Evolutionary conservation across 176 grass and related monocot genomes (phyloP), one percentile per base, ranked within the genome.

Genomic region (Cenchrus fungigraminus): DNA sequence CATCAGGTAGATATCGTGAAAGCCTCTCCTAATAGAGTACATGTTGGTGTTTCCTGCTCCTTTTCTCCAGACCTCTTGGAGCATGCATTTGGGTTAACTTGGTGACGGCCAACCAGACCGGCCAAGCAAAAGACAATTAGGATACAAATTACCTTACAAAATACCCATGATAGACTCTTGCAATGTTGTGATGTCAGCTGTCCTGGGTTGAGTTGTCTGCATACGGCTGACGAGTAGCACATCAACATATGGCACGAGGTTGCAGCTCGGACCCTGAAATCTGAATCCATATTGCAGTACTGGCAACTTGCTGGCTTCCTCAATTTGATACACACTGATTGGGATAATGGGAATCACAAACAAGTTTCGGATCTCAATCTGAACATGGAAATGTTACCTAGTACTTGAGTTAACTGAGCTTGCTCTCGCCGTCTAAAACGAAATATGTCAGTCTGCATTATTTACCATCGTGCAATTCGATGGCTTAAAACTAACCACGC

Each of bases 241-340:
- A 70, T 52, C 62, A 65, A 80, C 63, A 82, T 6, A 77, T 78
- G 73, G 65, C 80, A 56, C 43, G 0, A 78, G 16, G 15, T 20
- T 5, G 5, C 4, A 15, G n/a, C 16, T 6, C 17, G 31, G 16
- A 56, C 19, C 34, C 50, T 28, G 34, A 77, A 54, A 52, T 16
- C 46, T 12, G n/a, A 62, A 25, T 9, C 12, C 59, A 45, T 13
- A 5, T 76, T 65, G 61, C 82, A 68, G 37, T 45, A 34, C 6
- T 70, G n/a, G 64, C 15, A 37, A 64, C 17, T n/a, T 69, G 11
- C 14, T 70, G 64, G 44, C 25, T 51, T 60, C 65, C 11, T 52
- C 25, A 62, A 50, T 32, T 47, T 9, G 50, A 77, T 19, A n/a
- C 2, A 49, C 13, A 68, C 25, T 56, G 7, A 52, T 44, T 44